These are phyloP conservation scores for Leishmania gerbilli DNA, from an alignment of 208 protist genomes.

Conservation along the genomic window DNA sequence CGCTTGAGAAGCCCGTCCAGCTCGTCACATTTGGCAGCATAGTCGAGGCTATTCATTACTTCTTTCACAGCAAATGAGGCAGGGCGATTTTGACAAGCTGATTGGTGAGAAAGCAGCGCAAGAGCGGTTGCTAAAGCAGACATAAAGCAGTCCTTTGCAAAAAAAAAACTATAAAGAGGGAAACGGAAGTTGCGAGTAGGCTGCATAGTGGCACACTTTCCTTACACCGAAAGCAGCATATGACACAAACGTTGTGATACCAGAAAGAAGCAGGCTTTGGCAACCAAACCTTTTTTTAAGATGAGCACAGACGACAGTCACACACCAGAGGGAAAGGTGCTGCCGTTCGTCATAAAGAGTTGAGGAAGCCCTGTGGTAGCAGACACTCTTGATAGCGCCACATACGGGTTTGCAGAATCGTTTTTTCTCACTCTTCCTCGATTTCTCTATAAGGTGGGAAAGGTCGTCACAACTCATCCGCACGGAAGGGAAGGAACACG, in stretches of 20 bases:
- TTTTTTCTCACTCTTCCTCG: neutral
- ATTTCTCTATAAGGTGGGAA: neutral
- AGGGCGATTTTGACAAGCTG: neutral
- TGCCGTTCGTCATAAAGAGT: neutral
- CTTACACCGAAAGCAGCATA: neutral
- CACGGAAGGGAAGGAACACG: neutral
- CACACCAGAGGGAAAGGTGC: neutral
- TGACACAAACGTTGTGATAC: neutral
- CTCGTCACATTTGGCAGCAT: conserved; percentile 13
- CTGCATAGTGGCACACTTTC: neutral
- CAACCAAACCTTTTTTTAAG: neutral
- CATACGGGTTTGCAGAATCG: neutral
- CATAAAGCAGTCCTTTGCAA: neutral
- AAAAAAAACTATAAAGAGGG: conserved; percentile 13
- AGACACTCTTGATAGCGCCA: neutral
- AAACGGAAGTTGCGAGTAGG: neutral
- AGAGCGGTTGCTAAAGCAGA: neutral
- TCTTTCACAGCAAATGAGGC: neutral
- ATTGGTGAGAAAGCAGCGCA: neutral
- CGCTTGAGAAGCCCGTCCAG: conserved; percentile 24
- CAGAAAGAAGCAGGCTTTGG: neutral
- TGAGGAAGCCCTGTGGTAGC: neutral
- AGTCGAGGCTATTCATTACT: conserved; percentile 2
- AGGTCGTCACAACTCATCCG: neutral
- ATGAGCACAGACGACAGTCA: neutral